Conservation (phyloP, 805 yeast genomes). For the Zygosaccharomyces pseudorouxii region DNA sequence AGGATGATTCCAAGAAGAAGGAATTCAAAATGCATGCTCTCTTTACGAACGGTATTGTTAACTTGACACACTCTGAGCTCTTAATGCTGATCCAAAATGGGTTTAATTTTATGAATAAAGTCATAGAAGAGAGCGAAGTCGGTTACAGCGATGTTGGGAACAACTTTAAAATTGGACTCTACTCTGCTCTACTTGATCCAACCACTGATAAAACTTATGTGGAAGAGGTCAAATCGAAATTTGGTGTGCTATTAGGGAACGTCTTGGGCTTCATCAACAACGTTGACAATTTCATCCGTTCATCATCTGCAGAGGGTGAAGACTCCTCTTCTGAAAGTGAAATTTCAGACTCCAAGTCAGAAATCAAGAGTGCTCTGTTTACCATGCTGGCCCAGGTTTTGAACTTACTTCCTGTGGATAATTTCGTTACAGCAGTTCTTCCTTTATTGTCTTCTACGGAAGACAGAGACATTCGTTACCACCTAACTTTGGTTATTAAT, state of each 20-base stretch:
- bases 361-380: conserved; percentile 43
- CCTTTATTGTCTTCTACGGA: conserved; percentile 33
- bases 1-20: conserved; percentile 37
- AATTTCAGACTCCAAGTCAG: conserved; percentile 21
- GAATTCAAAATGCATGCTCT: conserved; percentile 49
- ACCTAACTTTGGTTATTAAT: conserved; percentile 57
- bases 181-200: conserved; percentile 45
- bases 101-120: conserved; percentile 52
- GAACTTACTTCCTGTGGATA: conserved; percentile 67
- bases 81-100: conserved; percentile 45
- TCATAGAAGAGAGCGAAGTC: conserved; percentile 39
- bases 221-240: conserved; percentile 21
- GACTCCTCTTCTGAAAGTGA: conserved; percentile 22
- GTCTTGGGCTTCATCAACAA: conserved; percentile 25
- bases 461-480: conserved; percentile 50
- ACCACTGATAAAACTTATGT: conserved; percentile 15
- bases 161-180: conserved; percentile 51
- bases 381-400: conserved; percentile 58
- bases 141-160: conserved; percentile 26
- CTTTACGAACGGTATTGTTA: conserved; percentile 56
- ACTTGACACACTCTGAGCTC: conserved; percentile 47
- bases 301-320: conserved; percentile 1
- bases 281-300: conserved; percentile 4
- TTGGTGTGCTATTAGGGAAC: conserved; percentile 25
- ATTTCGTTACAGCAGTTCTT: conserved; percentile 61